Evolutionary conservation across 1,284 basidiomycete genomes (phyloP).

Genomic region (Malassezia cuniculi): DNA sequence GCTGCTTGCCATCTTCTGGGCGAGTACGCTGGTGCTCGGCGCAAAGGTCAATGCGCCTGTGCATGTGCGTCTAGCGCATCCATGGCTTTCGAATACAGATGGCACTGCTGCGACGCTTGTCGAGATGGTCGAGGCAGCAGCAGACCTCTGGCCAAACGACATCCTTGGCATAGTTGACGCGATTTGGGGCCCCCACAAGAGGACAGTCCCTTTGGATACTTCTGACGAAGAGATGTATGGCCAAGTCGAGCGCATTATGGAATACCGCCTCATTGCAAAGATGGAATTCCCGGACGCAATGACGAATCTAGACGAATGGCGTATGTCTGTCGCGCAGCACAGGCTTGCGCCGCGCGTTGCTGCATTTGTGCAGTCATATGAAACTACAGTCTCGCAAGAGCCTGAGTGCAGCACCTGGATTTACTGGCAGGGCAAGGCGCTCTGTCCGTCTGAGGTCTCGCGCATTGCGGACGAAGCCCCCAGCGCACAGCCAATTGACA

Average conservation of each 20-base stretch:
- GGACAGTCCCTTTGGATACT: too few species aligned
- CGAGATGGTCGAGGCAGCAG: slow-evolving; percentile 62
- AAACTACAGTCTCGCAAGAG: slow-evolving; percentile 13
- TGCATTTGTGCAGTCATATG: slow-evolving; percentile 31
- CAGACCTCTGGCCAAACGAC: slow-evolving; percentile 16
- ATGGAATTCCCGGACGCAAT: neutral
- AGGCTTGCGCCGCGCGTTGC: slow-evolving; percentile 24
- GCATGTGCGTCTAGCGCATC: slow-evolving; percentile 7
- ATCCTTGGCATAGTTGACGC: too few species aligned
- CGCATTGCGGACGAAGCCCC: slow-evolving; percentile 3
- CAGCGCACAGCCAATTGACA: neutral
- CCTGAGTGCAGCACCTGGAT: slow-evolving; percentile 27
- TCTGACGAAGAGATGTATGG: too few species aligned
- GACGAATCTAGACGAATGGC: slow-evolving; percentile 20
- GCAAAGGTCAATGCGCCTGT: neutral
- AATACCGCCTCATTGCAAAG: neutral
- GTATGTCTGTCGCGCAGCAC: slow-evolving; percentile 26
- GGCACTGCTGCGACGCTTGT: slow-evolving; percentile 54
- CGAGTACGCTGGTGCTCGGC: too few species aligned
- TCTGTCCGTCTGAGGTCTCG: slow-evolving; percentile 23
- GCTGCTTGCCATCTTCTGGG: too few species aligned
- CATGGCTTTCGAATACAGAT: slow-evolving; percentile 3
- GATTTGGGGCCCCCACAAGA: too few species aligned
- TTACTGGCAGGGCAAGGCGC: slow-evolving; percentile 15
- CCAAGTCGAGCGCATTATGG: neutral